Percentiles rank a stretch among this genome's conserved stretches.
phyloP scores from a whole-genome alignment of 1,284 basidiomycete genomes.

The Irpex rosettiformis region DNA sequence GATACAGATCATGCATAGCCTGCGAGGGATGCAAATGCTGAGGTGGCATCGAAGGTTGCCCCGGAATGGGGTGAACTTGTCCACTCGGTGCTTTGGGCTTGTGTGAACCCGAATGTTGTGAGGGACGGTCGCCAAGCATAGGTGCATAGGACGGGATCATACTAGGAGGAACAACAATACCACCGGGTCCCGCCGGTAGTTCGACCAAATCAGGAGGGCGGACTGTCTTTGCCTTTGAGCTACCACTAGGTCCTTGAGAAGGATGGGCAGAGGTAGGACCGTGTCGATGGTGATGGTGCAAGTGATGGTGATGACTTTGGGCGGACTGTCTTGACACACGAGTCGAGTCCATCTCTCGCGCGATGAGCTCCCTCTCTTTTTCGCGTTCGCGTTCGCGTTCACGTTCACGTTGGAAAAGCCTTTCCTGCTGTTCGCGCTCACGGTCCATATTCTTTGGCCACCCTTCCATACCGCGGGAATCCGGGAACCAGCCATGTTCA shows the following conservation, averaged over 20 bases:
- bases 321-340: neutral
- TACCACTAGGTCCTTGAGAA: neutral
- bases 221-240: slow-evolving; percentile 6
- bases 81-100: slow-evolving; percentile 17
- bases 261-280: slow-evolving; percentile 1
- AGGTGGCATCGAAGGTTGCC: slow-evolving; percentile 9
- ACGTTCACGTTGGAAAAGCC: slow-evolving; percentile 14
- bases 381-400: slow-evolving; percentile 18
- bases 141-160: slow-evolving; percentile 15
- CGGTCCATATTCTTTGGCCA: slow-evolving; percentile 13
- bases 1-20: slow-evolving; percentile 16
- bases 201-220: neutral
- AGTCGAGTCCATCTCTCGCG: neutral
- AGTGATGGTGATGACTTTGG: slow-evolving; percentile 17
- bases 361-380: slow-evolving; percentile 9
- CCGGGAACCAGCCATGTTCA: slow-evolving; percentile 17
- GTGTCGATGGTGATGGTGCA: slow-evolving; percentile 22
- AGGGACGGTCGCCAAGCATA: slow-evolving; percentile 15
- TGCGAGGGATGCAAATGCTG: slow-evolving; percentile 16
- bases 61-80: slow-evolving; percentile 9
- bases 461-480: slow-evolving; percentile 11
- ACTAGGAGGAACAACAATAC: slow-evolving; percentile 12
- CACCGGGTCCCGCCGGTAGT: slow-evolving; percentile 3
- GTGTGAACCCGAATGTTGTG: slow-evolving; percentile 14
- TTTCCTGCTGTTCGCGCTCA: slow-evolving; percentile 14